These are phyloP conservation scores for Ophiognomonia clavigignenti-juglandacearum DNA, from an alignment of 2,329 filamentous ascomycete genomes.

Conservation along the genomic window DNA sequence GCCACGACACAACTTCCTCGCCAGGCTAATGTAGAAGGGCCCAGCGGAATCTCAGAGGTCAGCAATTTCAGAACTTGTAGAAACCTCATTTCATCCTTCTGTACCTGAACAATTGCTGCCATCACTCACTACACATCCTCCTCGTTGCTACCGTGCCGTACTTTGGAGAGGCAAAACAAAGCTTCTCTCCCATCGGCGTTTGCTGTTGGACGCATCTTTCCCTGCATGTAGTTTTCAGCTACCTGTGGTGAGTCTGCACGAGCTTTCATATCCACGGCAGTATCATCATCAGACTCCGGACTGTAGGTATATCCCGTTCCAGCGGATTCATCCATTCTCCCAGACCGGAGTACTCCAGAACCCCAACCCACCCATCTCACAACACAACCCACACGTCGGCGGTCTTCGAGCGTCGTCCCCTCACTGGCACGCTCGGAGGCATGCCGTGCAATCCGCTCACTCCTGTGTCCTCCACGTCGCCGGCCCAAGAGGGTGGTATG, in stretches of 20 bases:
- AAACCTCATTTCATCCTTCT: too few relatives aligned
- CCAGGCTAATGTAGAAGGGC: slow-evolving; percentile 29
- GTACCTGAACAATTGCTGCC: too few relatives aligned
- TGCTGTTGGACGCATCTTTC: too few relatives aligned
- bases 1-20: slow-evolving; percentile 32
- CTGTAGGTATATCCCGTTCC: too few relatives aligned
- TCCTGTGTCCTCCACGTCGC: slow-evolving; percentile 13
- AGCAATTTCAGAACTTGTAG: too few relatives aligned
- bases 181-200: not conserved
- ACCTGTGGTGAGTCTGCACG: too few relatives aligned
- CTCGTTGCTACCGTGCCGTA: slow-evolving; percentile 1
- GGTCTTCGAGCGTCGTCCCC: slow-evolving; percentile 3
- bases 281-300: too few relatives aligned
- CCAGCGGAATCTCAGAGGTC: slow-evolving; percentile 19
- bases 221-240: too few relatives aligned
- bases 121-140: slow-evolving; percentile 1
- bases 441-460: too few relatives aligned
- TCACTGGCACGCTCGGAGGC: slow-evolving; percentile 9
- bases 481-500: slow-evolving; percentile 13
- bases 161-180: not conserved
- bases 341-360: too few relatives aligned
- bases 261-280: too few relatives aligned
- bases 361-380: slow-evolving; percentile 8
- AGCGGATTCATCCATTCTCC: not conserved
- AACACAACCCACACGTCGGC: slow-evolving; percentile 3